Evolutionary conservation across 805 yeast genomes (phyloP), one percentile per base, ranked within the genome.

Genomic region (Kluyveromyces aestuarii): DNA sequence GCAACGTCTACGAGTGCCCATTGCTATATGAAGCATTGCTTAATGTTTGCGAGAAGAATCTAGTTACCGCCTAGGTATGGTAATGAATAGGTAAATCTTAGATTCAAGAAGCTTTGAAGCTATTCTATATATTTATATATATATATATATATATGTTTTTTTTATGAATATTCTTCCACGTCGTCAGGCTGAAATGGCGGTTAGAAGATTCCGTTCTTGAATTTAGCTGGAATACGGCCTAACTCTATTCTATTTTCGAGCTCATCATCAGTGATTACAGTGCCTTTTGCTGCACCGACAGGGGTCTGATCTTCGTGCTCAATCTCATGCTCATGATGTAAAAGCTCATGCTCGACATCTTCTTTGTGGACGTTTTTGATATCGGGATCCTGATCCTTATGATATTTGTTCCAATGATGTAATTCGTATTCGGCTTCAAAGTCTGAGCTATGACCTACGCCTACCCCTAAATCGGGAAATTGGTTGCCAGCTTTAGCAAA

Each of bases 391-490:
- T 73, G 68, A 55, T 86, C 80, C 48, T 77, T 74, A 62, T 86
- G 93, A 61, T 75, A 82, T 67, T 88, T 72, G 51, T 82, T 77
- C 97, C 97, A 91, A 65, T 90, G 98, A 64, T 90, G 97, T 49
- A 87, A 82, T 64, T 91, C 97, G 63, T 90, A 91, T 63, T 90
- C 97, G 56, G 80, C 76, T 66, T 90, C 98, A 61, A 89, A 91
- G 68, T 87, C 96, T 36, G 89, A 83, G 68, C 90, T 96, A 61
- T 90, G 96, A 27, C 96, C 96, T 8, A 87, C 90, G 30, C 97
- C 98, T 50, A 82, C 81, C 8, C 96, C 95, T 63, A 90, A 80
- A 65, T 91, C 97, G 1, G 97, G 97, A 60, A 91, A 77, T 53
- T 78, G 77, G 1, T 84, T 83, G 8, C 95, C 95, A 11, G 64